Evolutionary conservation across 306 rosid genomes (phyloP).

Genomic region (Quercus gilva): DNA sequence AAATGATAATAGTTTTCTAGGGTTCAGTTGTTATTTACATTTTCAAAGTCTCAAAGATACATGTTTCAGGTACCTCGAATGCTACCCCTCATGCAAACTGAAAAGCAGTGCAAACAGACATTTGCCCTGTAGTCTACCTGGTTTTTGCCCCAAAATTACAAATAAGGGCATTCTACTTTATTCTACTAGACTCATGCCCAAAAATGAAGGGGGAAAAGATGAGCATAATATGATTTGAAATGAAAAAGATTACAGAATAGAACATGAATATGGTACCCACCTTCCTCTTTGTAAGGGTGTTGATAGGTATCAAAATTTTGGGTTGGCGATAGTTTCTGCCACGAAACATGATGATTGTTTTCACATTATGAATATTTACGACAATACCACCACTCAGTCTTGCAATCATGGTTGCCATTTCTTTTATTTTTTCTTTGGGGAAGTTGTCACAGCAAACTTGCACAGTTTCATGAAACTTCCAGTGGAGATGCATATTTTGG

Average conservation of each 20-base stretch:
- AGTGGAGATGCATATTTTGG: conserved; percentile 97
- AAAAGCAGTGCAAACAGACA: neutral
- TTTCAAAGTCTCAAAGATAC: neutral
- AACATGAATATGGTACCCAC: conserved; percentile 36
- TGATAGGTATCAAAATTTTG: conserved; percentile 87
- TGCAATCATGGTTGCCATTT: conserved; percentile 95
- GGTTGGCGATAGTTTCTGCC: conserved; percentile 99
- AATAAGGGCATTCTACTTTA: neutral
- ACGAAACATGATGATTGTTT: conserved; percentile 96
- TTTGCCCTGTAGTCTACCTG: neutral
- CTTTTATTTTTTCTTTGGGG: conserved; percentile 94
- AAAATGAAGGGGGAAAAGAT: neutral
- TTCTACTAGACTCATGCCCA: neutral
- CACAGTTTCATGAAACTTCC: conserved; percentile 98
- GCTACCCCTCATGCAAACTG: neutral
- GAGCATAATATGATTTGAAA: neutral
- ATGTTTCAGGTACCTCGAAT: neutral
- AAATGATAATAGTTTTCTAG: neutral
- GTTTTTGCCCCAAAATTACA: neutral
- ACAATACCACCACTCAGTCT: conserved; percentile 96
- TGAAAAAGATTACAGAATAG: neutral
- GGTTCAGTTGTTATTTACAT: neutral
- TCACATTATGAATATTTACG: conserved; percentile 74
- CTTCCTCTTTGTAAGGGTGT: conserved; percentile 99
- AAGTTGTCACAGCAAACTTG: conserved; percentile 99